These are phyloP conservation scores for Salix brachista DNA, from an alignment of 345 rosid species.

Conservation along the genomic window DNA sequence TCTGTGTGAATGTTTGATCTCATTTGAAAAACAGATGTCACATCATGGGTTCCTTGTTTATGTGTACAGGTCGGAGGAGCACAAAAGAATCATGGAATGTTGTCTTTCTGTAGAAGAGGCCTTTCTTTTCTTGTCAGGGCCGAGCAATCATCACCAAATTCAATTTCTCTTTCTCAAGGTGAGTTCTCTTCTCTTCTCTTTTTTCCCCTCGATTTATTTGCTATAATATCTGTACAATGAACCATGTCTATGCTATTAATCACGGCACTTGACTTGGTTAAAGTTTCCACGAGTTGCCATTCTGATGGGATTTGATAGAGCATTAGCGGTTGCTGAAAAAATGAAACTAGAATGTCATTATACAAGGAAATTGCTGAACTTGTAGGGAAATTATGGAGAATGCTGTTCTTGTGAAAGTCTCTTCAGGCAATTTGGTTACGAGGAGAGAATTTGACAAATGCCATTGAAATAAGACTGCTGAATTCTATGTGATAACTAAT, in stretches of 20 bases:
- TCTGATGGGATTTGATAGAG: background rate
- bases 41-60: background rate
- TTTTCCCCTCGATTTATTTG: background rate
- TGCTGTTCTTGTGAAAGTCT: background rate
- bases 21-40: background rate
- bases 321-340: background rate
- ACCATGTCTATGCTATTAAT: background rate
- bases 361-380: background rate
- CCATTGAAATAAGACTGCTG: background rate
- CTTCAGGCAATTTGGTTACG: background rate
- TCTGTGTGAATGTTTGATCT: background rate
- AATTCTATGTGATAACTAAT: background rate
- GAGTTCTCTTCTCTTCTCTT: background rate
- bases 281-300: background rate
- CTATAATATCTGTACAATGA: background rate
- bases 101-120: conserved; percentile 43
- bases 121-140: conserved; percentile 52
- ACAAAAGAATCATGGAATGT: conserved; percentile 33
- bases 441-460: background rate
- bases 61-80: conserved; percentile 29
- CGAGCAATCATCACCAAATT: conserved; percentile 39
- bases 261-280: background rate
- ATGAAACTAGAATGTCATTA: background rate
- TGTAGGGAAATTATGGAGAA: background rate
- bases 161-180: conserved; percentile 52